A percentile compares a stretch with the other conserved stretches of the same genome.
Evolutionary conservation across 768 basidiomycete genomes (phyloP).

Genomic region (Chiua virens): DNA sequence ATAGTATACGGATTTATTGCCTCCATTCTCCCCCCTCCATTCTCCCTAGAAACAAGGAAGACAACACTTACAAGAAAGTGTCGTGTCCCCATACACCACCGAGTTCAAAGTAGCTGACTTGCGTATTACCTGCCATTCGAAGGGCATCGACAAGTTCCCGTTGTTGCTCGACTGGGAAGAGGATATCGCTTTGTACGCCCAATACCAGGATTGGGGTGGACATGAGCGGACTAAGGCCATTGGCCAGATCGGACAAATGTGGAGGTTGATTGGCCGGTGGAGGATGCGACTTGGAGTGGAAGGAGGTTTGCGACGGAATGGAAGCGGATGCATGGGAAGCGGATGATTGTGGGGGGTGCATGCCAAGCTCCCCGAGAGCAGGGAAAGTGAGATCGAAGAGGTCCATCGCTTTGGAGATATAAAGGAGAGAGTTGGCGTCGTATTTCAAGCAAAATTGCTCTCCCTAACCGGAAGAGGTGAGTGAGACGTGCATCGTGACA

Average conservation of each 20-base stretch:
- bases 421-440: slow-evolving; percentile 98
- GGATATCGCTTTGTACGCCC: slow-evolving; percentile 94
- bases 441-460: slow-evolving; percentile 98
- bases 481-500: neutral
- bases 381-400: slow-evolving; percentile 91
- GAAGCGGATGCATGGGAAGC: slow-evolving; percentile 19
- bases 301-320: slow-evolving; percentile 31
- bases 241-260: slow-evolving; percentile 72
- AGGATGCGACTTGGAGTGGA: slow-evolving; percentile 69
- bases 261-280: slow-evolving; percentile 73
- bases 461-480: slow-evolving; percentile 51
- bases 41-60: neutral
- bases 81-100: slow-evolving; percentile 99
- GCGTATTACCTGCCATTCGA: slow-evolving; percentile 82
- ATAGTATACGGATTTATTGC: neutral
- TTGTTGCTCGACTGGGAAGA: slow-evolving; percentile 98
- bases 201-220: slow-evolving; percentile 83
- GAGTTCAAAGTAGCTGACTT: slow-evolving; percentile 94
- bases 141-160: slow-evolving; percentile 92
- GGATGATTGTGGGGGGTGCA: slow-evolving; percentile 36
- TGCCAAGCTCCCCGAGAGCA: slow-evolving; percentile 66
- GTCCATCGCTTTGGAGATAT: slow-evolving; percentile 99
- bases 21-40: neutral
- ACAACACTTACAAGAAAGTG: slow-evolving; percentile 78
- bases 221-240: slow-evolving; percentile 72